Conservation (phyloP, 2,329 filamentous ascomycete genomes). For the Penicillium sp. region DNA sequence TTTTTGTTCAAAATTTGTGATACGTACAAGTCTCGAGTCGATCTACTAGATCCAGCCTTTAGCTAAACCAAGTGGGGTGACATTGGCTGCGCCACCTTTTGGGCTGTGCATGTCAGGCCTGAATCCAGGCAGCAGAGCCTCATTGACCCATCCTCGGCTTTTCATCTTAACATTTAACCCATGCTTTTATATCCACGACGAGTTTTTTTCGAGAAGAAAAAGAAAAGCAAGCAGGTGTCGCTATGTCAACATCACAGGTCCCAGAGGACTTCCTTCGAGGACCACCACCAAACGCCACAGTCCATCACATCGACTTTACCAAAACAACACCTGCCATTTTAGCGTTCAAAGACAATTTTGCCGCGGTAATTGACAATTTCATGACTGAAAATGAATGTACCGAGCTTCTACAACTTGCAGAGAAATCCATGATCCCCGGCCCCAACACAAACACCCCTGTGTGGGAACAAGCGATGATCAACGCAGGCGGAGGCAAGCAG, state of each 20-base stretch:
- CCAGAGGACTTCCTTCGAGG: slow-evolving; percentile 31
- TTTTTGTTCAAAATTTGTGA: too few species aligned
- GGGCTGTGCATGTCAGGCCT: neutral
- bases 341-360: slow-evolving; percentile 57
- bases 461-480: slow-evolving; percentile 71
- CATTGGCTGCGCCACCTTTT: neutral
- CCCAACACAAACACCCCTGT: slow-evolving; percentile 20
- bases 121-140: neutral
- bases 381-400: slow-evolving; percentile 64
- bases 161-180: too few species aligned
- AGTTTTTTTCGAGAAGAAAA: neutral
- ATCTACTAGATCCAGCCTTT: neutral
- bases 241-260: slow-evolving; percentile 10
- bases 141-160: neutral
- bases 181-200: neutral
- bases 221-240: neutral
- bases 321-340: slow-evolving; percentile 47
- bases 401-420: slow-evolving; percentile 54
- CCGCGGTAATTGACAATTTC: slow-evolving; percentile 65
- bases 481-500: slow-evolving; percentile 64
- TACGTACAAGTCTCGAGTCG: too few species aligned
- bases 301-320: slow-evolving; percentile 56
- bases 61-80: neutral
- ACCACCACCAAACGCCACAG: slow-evolving; percentile 45
- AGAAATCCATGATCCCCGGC: slow-evolving; percentile 38